A percentile compares a stretch with the other conserved stretches of the same genome.
These are phyloP conservation scores for Dactylis glomerata DNA, from an alignment of 176 grass and related monocot species.

Conservation along the genomic window DNA sequence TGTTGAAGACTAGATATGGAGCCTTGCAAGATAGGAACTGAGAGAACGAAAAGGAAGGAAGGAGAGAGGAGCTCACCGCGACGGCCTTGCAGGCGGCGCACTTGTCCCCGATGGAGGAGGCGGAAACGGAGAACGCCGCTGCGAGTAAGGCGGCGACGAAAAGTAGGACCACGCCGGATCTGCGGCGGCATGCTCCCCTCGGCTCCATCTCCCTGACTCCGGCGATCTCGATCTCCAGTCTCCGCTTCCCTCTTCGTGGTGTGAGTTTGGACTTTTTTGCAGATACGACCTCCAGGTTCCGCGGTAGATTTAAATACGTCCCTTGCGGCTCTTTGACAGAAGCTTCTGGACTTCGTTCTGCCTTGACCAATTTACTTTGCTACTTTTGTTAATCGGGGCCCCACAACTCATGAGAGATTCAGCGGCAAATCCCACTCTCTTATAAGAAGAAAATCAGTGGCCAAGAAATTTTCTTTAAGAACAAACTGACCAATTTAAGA, in stretches of 20 bases:
- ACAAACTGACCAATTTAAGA: neutral
- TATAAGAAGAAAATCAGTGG: neutral
- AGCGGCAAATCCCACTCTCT: neutral
- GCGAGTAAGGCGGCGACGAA: conserved; percentile 16
- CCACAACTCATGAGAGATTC: neutral
- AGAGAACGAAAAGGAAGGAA: neutral
- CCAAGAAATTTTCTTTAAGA: neutral
- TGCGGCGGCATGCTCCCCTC: conserved; percentile 10
- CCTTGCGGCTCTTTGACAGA: neutral
- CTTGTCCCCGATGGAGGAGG: conserved; percentile 72
- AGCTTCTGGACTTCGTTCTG: conserved; percentile 16
- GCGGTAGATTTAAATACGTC: conserved; percentile 9
- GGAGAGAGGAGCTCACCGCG: conserved; percentile 41
- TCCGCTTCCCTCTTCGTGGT: neutral
- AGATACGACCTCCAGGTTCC: neutral
- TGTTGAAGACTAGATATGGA: neutral
- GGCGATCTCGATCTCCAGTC: conserved; percentile 23
- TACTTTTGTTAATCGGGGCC: neutral
- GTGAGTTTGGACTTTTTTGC: conserved; percentile 34
- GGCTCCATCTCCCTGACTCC: conserved; percentile 29
- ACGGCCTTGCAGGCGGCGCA: conserved; percentile 89
- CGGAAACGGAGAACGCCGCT: conserved; percentile 5
- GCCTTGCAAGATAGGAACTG: neutral
- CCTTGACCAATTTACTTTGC: neutral
- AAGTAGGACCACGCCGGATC: conserved; percentile 31